Evolutionary conservation across 345 rosid genomes (phyloP).

Genomic region (Garcia nutans): DNA sequence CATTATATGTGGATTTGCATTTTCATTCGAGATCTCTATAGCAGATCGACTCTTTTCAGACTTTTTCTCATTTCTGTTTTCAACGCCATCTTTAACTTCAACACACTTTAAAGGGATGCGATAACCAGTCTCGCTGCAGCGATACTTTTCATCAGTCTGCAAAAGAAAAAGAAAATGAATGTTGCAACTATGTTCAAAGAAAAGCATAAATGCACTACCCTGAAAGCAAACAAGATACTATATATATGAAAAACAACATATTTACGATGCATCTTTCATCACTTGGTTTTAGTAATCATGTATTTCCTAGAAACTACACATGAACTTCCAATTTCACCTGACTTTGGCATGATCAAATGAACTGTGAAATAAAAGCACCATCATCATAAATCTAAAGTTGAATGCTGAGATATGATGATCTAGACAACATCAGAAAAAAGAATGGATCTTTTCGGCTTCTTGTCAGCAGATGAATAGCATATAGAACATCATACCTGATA

Average conservation of each 20-base stretch:
- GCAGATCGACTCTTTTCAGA: slow-evolving; percentile 38
- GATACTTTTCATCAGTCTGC: slow-evolving; percentile 67
- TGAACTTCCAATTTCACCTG: neutral
- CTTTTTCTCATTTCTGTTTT: slow-evolving; percentile 32
- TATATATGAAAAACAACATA: neutral
- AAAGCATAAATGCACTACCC: neutral
- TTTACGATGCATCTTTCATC: neutral
- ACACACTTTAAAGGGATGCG: slow-evolving; percentile 82
- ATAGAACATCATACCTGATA: neutral
- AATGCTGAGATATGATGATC: neutral
- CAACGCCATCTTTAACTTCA: slow-evolving; percentile 33
- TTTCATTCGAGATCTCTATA: slow-evolving; percentile 27
- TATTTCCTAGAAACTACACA: neutral
- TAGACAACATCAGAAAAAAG: neutral
- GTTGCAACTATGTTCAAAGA: slow-evolving; percentile 2
- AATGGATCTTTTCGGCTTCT: neutral
- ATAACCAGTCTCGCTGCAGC: slow-evolving; percentile 95
- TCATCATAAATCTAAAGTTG: neutral
- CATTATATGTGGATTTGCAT: slow-evolving; percentile 14
- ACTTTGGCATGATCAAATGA: neutral
- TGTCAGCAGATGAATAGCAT: neutral
- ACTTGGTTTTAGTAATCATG: neutral
- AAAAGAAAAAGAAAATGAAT: slow-evolving; percentile 11
- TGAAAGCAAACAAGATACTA: neutral
- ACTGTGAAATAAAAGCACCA: neutral